Conservation (phyloP, 2,329 filamentous ascomycete species). For the Aspergillus calidoustus region DNA sequence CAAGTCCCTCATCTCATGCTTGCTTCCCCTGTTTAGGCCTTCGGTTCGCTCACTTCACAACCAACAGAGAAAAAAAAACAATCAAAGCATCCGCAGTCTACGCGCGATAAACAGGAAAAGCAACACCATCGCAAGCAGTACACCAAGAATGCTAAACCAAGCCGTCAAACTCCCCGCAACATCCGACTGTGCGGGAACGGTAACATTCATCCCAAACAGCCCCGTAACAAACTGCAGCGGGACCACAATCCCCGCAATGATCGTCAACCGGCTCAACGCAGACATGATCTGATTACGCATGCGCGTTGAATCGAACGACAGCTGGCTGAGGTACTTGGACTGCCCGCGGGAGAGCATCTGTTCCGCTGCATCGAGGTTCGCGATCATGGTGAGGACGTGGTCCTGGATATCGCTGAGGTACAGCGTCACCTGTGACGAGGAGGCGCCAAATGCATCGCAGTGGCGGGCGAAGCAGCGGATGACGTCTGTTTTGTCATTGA, state of each 20-base stretch:
- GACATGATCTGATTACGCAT: conserved; percentile 84
- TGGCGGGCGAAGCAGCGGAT: conserved; percentile 94
- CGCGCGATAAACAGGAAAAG: conserved; percentile 35
- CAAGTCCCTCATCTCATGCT: too few species aligned
- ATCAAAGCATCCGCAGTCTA: conserved; percentile 29
- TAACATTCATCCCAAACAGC: conserved; percentile 52
- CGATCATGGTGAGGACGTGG: conserved; percentile 97
- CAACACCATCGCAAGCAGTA: conserved; percentile 39
- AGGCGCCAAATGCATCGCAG: conserved; percentile 90
- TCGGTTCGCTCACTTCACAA: too few species aligned
- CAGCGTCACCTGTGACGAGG: conserved; percentile 88
- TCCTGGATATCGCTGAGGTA: conserved; percentile 96
- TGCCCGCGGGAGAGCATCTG: conserved; percentile 92
- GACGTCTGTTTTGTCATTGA: conserved; percentile 93
- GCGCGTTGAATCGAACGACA: conserved; percentile 84
- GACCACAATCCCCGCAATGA: conserved; percentile 86
- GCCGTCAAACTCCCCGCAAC: conserved; percentile 33
- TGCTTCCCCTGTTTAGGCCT: too few species aligned
- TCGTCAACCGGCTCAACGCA: conserved; percentile 86
- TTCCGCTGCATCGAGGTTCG: conserved; percentile 87
- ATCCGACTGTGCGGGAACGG: conserved; percentile 39
- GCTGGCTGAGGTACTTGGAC: conserved; percentile 89
- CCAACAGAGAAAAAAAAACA: neutral
- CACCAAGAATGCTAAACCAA: conserved; percentile 49
- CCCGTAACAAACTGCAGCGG: conserved; percentile 83